Base-by-base conservation (phyloP, 768 basidiomycete species). In the Scleroderma citrinum region DNA sequence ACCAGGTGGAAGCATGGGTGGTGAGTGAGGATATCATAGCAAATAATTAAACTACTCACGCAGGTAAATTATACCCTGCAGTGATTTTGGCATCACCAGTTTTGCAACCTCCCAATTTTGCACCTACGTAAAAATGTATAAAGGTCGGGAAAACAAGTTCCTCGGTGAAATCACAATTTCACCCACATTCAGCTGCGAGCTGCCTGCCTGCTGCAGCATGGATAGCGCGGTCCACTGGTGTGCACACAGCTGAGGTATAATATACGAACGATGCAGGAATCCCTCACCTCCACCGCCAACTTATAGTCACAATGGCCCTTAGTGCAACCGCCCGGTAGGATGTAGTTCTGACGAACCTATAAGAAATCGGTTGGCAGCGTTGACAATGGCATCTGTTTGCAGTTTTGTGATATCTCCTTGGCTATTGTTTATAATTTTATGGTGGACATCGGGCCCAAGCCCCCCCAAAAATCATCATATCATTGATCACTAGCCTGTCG, bases 41-140 rank as follows among this genome's bases (percentile, higher is more conserved):
- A 29, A 29, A 4, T 14, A 48, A 44, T 24, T 17, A 10, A 26
- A n/a, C 13, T 37, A 76, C 84, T 55, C 49, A 91, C 90, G 87
- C 75, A 43, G 88, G 87, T 32, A 92, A 75, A 45, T 80, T 65
- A 58, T 91, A 86, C 6, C 85, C 90, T 55, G 70, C 74, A 8
- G 89, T 92, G 39, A 92, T 85, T 65, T 91, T 92, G 10, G 87
- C 78, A 37, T 83, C 72, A 31, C 90, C 90, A 14, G 83, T 82
- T 26, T 72, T 68, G 59, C 85, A 87, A 6, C 87, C 87, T 48
- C 79, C 74, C 53, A 91, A 61, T 16, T 69, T 74, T 35, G 74
- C 74, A 60, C 87, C 87, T 88, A 51, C 11, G 26, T 29, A 29
- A 29, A 29, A 5, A 42, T 36, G 21, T 31, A 37, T 49, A 13